These are phyloP conservation scores for Blastobotrys serpentis DNA, from an alignment of 1,139 yeast species.

Conservation along the genomic window DNA sequence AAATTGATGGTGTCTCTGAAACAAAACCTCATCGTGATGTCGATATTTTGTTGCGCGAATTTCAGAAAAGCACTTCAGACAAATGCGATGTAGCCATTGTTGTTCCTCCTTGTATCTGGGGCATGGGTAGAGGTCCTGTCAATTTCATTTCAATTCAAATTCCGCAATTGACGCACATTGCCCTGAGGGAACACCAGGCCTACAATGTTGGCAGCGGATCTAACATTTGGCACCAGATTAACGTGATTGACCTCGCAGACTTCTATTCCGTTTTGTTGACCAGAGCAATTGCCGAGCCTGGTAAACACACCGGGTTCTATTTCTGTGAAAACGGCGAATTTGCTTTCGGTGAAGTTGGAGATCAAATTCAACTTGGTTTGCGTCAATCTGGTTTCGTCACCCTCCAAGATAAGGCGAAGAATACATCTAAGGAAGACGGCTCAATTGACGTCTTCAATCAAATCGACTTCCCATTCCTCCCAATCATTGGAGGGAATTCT, in stretches of 20 bases:
- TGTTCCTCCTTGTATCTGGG: constrained; percentile 36
- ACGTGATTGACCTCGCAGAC: constrained; percentile 43
- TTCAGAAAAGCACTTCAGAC: constrained; percentile 16
- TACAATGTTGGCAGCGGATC: constrained; percentile 40
- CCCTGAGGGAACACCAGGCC: constrained; percentile 35
- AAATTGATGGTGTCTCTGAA: constrained; percentile 37
- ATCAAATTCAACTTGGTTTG: constrained; percentile 29
- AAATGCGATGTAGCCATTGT: constrained; percentile 24
- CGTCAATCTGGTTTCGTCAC: constrained; percentile 20
- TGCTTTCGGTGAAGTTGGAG: constrained; percentile 40
- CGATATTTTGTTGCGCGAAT: constrained; percentile 33
- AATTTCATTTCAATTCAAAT: constrained; percentile 40
- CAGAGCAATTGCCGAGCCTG: constrained; percentile 36
- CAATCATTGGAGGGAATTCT: constrained; percentile 24
- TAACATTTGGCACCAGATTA: constrained; percentile 43
- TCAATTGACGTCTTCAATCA: constrained; percentile 14
- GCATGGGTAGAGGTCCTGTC: constrained; percentile 42
- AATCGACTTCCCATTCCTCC: constrained; percentile 15
- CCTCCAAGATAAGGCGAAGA: constrained; percentile 14
- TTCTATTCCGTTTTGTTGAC: constrained; percentile 36
- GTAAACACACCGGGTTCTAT: constrained; percentile 41
- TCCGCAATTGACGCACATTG: constrained; percentile 35
- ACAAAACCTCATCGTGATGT: constrained; percentile 44
- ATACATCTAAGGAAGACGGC: constrained; percentile 16
- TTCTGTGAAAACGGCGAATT: constrained; percentile 41